Evolutionary conservation across 768 basidiomycete genomes (phyloP).

Genomic region (Lentinula boryana): DNA sequence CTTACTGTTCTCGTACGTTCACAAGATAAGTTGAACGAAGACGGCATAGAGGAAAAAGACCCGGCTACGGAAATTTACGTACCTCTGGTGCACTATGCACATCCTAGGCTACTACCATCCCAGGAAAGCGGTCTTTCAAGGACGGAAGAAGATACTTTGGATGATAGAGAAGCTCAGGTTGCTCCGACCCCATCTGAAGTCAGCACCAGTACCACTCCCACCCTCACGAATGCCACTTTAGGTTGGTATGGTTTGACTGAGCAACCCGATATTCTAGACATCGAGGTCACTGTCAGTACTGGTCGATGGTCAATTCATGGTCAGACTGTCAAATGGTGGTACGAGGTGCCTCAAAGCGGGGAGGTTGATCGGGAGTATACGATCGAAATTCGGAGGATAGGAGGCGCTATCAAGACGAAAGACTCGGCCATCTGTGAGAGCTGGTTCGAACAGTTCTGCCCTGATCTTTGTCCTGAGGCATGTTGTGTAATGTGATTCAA

Average conservation of each 20-base stretch:
- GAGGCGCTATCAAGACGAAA: conserved; percentile 21
- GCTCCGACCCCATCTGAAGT: background rate
- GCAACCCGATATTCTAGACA: conserved; percentile 28
- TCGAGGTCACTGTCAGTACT: conserved; percentile 37
- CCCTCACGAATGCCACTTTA: conserved; percentile 8
- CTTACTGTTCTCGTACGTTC: conserved; percentile 57
- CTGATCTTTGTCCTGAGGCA: background rate
- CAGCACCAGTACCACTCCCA: conserved; percentile 5
- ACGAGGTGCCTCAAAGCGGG: conserved; percentile 33
- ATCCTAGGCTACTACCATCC: conserved; percentile 22
- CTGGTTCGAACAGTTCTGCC: conserved; percentile 17
- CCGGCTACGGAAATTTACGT: conserved; percentile 87
- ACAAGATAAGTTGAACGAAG: conserved; percentile 40
- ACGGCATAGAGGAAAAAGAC: conserved; percentile 20
- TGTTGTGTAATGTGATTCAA: conserved; percentile 1
- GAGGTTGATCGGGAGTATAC: conserved; percentile 27
- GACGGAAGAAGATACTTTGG: background rate
- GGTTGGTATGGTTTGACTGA: conserved; percentile 12
- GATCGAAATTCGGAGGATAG: conserved; percentile 26
- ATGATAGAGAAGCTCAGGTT: background rate
- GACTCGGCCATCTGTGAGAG: conserved; percentile 2
- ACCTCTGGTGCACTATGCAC: conserved; percentile 85
- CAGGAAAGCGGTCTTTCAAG: background rate
- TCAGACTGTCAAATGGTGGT: conserved; percentile 50
- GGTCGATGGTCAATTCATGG: conserved; percentile 41